A percentile compares a stretch with the other conserved stretches of the same genome.
Evolutionary conservation across 2,329 filamentous ascomycete species (phyloP).

Genomic region (Colletotrichum salicis): DNA sequence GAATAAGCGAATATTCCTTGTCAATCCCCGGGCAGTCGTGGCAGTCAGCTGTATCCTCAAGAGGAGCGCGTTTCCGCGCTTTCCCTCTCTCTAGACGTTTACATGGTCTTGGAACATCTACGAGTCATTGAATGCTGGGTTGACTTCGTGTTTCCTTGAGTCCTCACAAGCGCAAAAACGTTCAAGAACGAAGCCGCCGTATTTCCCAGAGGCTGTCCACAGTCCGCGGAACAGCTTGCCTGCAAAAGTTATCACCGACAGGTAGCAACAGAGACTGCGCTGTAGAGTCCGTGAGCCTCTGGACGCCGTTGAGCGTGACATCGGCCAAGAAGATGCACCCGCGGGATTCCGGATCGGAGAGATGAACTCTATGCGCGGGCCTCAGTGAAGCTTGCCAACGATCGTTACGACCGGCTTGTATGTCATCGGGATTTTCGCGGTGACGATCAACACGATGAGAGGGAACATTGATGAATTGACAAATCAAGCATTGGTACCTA

Average conservation of each 20-base stretch:
- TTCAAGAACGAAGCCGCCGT: not conserved
- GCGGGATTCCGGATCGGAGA: slow-evolving; percentile 4
- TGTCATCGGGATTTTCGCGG: not conserved
- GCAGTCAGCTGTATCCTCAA: not conserved
- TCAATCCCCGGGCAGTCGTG: not conserved
- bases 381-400: not conserved
- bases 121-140: slow-evolving; percentile 3
- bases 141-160: not conserved
- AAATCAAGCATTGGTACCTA: not conserved
- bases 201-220: not conserved
- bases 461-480: not conserved
- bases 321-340: slow-evolving; percentile 8
- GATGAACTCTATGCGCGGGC: not conserved
- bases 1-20: not conserved
- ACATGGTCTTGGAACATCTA: not conserved
- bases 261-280: not conserved
- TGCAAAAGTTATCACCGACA: not conserved
- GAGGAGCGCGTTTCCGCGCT: not conserved
- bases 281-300: not conserved
- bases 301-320: not conserved
- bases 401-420: not conserved
- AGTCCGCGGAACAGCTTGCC: not conserved
- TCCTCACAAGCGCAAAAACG: not conserved
- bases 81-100: not conserved
- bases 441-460: not conserved